These are phyloP conservation scores for Aureobasidium sp. DNA, from an alignment of 2,329 filamentous ascomycete species.

Conservation along the genomic window DNA sequence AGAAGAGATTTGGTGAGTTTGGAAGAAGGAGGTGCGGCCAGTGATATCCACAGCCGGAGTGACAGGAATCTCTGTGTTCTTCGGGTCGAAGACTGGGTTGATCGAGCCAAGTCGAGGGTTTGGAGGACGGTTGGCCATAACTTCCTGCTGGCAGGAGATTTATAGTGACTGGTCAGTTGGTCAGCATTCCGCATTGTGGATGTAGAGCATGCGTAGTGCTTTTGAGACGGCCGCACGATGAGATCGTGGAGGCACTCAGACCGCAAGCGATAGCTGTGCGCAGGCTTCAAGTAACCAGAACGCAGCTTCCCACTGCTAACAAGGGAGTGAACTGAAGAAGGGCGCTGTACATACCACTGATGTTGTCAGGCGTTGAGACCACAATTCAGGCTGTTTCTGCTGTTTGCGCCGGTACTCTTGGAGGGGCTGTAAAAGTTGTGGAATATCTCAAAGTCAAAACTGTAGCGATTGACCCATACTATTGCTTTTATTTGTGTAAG, in stretches of 20 bases:
- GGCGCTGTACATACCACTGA: background rate
- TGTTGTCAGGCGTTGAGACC: background rate
- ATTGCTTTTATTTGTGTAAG: background rate
- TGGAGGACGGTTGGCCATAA: conserved; percentile 5
- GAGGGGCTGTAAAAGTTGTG: background rate
- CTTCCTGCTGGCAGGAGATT: background rate
- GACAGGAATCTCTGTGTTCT: conserved; percentile 33
- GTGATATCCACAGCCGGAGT: conserved; percentile 32
- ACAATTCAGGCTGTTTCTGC: background rate
- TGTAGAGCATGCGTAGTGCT: background rate
- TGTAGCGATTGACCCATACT: background rate
- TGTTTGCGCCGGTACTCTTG: background rate
- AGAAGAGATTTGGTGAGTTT: conserved; percentile 11
- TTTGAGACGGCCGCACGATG: background rate
- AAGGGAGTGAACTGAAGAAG: background rate
- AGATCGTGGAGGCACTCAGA: background rate
- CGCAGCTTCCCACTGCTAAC: background rate
- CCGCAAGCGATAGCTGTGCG: background rate
- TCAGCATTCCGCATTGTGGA: background rate
- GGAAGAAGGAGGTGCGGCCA: conserved; percentile 31
- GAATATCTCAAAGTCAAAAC: background rate
- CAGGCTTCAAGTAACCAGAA: background rate
- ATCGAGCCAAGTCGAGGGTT: conserved; percentile 16
- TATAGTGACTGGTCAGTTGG: background rate
- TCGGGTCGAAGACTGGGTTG: conserved; percentile 32